Conservation (phyloP, 306 rosid genomes). For the Hippophae rhamnoides region DNA sequence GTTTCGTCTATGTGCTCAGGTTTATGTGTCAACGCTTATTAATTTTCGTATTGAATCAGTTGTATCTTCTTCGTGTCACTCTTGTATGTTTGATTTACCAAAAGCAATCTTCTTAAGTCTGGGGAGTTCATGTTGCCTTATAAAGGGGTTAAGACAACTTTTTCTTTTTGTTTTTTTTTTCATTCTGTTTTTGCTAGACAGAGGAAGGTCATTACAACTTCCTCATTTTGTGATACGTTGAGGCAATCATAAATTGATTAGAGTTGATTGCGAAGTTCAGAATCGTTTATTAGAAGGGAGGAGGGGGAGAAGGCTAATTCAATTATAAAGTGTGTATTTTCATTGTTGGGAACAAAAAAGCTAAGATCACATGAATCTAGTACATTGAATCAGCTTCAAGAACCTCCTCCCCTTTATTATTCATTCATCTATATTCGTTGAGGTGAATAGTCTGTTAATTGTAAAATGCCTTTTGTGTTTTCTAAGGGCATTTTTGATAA, state of each 20-base stretch:
- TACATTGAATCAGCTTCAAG: neutral
- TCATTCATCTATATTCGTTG: neutral
- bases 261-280: neutral
- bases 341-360: neutral
- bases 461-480: too few relatives aligned
- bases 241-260: neutral
- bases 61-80: neutral
- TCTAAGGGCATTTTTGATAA: too few relatives aligned
- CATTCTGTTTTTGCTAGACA: too few relatives aligned
- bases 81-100: neutral
- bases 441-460: too few relatives aligned
- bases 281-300: neutral
- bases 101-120: too few relatives aligned
- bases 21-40: neutral
- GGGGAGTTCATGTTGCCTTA: too few relatives aligned
- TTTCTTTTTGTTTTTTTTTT: too few relatives aligned
- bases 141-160: too few relatives aligned
- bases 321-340: neutral
- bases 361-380: neutral
- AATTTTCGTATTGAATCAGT: neutral
- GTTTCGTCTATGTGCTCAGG: conserved; percentile 5
- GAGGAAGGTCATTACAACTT: too few relatives aligned
- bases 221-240: too few relatives aligned
- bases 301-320: too few relatives aligned
- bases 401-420: neutral